A percentile compares a stretch with the other conserved stretches of the same genome.
These are phyloP conservation scores for Rhododendron ferrugineum DNA, from an alignment of 148 eudicot genomes.

Conservation along the genomic window DNA sequence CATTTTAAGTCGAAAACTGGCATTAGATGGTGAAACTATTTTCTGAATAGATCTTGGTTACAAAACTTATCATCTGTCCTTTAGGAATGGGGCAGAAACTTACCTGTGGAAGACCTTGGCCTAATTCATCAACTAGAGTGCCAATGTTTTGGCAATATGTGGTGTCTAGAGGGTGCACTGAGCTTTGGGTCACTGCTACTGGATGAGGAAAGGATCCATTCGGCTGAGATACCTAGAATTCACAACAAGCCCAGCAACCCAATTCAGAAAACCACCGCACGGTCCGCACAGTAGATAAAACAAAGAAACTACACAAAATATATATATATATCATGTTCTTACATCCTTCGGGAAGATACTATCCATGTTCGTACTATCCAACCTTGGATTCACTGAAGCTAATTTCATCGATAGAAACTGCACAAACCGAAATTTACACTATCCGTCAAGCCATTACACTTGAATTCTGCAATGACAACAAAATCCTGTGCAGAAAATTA, in stretches of 20 bases:
- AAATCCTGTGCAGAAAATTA: too few species aligned
- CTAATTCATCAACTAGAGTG: conserved; percentile 38
- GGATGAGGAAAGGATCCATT: conserved; percentile 24
- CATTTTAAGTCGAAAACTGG: background rate
- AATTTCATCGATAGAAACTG: conserved; percentile 90
- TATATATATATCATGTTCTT: conserved; percentile 12
- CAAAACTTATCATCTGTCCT: background rate
- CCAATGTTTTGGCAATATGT: background rate
- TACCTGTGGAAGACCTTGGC: conserved; percentile 54
- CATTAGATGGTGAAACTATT: background rate
- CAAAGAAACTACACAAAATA: background rate
- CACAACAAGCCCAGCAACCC: conserved; percentile 6
- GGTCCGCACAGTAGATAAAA: background rate
- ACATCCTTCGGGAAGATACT: conserved; percentile 55
- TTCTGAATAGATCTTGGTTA: background rate
- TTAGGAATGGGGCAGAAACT: background rate
- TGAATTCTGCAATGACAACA: background rate
- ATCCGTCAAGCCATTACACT: background rate
- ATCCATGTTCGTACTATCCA: conserved; percentile 31
- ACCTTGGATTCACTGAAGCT: conserved; percentile 34
- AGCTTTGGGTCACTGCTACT: conserved; percentile 17
- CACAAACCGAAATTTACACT: conserved; percentile 1
- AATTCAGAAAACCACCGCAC: background rate
- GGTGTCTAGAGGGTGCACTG: conserved; percentile 38
- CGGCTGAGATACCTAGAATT: conserved; percentile 25